Conservation (phyloP, 176 grass and related monocot genomes). For the Eremochloa ophiuroides region DNA sequence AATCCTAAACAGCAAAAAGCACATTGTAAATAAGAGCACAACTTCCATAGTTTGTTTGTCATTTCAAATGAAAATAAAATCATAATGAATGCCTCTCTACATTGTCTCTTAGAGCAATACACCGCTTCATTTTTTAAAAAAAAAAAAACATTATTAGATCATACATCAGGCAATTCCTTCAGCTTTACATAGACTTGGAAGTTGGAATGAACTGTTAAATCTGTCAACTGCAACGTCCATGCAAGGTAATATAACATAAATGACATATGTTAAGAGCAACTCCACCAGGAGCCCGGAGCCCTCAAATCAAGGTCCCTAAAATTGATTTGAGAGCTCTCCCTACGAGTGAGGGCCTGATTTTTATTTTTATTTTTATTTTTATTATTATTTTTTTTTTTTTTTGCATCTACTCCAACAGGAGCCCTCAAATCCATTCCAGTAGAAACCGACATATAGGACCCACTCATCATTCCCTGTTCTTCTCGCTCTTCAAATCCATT, state of each 20-base stretch:
- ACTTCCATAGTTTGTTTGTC: background rate
- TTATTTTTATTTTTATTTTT: too few species aligned
- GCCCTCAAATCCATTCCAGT: background rate
- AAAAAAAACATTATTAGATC: background rate
- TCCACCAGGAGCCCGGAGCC: background rate
- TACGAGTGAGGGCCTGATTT: background rate
- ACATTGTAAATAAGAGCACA: conserved; percentile 8
- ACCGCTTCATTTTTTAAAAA: background rate
- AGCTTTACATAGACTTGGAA: background rate
- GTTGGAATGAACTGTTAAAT: background rate
- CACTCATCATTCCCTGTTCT: too few species aligned
- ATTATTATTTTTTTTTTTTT: background rate
- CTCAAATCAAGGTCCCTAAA: background rate
- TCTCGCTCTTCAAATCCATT: too few species aligned
- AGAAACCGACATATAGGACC: background rate
- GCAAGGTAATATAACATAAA: background rate
- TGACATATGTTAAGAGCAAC: background rate
- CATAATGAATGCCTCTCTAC: background rate
- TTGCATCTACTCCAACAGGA: background rate
- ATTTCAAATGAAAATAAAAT: background rate
- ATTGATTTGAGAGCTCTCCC: background rate
- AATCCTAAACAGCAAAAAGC: conserved; percentile 50
- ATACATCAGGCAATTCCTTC: background rate
- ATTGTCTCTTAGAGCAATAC: conserved; percentile 3
- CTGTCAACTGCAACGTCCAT: background rate